phyloP scores from a whole-genome alignment of 208 protist genomes.

The Borovskyia barvae region DNA sequence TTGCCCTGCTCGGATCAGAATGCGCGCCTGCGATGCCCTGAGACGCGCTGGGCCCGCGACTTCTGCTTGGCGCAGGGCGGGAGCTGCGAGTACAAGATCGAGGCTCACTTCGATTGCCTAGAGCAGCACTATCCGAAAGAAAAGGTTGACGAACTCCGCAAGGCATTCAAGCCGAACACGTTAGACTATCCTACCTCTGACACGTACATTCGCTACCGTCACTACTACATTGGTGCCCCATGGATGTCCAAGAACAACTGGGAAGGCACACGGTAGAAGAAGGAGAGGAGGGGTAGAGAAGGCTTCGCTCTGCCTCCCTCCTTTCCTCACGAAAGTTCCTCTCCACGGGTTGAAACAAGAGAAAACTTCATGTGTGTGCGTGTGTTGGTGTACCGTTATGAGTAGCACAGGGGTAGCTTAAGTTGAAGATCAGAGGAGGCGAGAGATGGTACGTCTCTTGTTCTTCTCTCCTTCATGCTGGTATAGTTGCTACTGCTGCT shows the following conservation, averaged over 20 bases:
- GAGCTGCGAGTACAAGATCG: conserved; percentile 91
- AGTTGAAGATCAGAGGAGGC: too few species aligned
- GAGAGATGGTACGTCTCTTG: too few species aligned
- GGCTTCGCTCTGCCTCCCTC: too few species aligned
- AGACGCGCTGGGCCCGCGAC: conserved; percentile 84
- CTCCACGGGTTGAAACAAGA: too few species aligned
- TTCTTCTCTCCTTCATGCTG: too few species aligned
- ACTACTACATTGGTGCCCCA: conserved; percentile 72
- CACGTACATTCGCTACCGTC: conserved; percentile 81
- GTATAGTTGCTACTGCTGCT: too few species aligned
- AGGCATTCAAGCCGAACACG: conserved; percentile 81
- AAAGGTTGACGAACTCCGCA: conserved; percentile 77
- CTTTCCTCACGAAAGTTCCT: too few species aligned
- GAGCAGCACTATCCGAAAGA: conserved; percentile 83
- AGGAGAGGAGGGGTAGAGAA: conserved; percentile 1
- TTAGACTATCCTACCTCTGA: conserved; percentile 86
- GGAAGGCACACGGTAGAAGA: conserved; percentile 64
- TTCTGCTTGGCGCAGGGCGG: conserved; percentile 82
- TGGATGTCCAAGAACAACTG: conserved; percentile 77
- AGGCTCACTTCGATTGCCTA: conserved; percentile 89
- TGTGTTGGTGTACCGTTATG: too few species aligned
- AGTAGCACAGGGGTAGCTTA: too few species aligned
- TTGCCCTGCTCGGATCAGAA: conserved; percentile 84
- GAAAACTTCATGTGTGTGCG: too few species aligned
- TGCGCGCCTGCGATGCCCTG: conserved; percentile 66